A percentile compares a stretch with the other conserved stretches of the same genome.
phyloP scores from a whole-genome alignment of 768 basidiomycete species.

The Lactarius sanguifluus region DNA sequence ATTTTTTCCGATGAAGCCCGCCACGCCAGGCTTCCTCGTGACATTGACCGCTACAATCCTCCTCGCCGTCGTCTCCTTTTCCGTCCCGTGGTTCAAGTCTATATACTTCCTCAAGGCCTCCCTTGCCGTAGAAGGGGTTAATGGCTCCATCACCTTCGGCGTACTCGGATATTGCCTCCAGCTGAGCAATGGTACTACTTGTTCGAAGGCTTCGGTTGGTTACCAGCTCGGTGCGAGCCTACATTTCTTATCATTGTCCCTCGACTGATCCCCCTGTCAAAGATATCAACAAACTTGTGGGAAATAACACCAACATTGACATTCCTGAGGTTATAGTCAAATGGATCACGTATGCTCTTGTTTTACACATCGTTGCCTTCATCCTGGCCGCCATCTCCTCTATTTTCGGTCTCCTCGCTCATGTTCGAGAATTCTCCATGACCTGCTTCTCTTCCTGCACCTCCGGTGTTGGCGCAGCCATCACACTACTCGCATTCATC shows the following conservation, averaged over 20 bases:
- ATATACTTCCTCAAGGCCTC: constrained; percentile 85
- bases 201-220: constrained; percentile 79
- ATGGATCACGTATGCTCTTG: constrained; percentile 93
- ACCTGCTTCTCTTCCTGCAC: constrained; percentile 77
- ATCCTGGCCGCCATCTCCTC: constrained; percentile 66
- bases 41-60: constrained; percentile 77
- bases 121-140: constrained; percentile 46
- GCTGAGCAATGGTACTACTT: constrained; percentile 55
- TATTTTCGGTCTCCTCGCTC: constrained; percentile 83
- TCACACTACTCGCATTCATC: constrained; percentile 85
- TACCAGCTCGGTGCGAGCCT: constrained; percentile 75
- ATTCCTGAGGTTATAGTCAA: constrained; percentile 85
- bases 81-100: constrained; percentile 85
- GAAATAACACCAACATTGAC: constrained; percentile 59
- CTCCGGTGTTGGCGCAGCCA: constrained; percentile 74
- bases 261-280: constrained; percentile 1
- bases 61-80: constrained; percentile 86
- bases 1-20: constrained; percentile 58
- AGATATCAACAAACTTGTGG: constrained; percentile 85
- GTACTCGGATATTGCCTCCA: constrained; percentile 86
- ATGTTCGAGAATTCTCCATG: constrained; percentile 86
- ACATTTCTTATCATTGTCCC: background rate
- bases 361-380: constrained; percentile 89
- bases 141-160: constrained; percentile 77
- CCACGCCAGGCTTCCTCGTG: constrained; percentile 86